Percentiles rank a stretch among this genome's conserved stretches.
Evolutionary conservation across 2,329 filamentous ascomycete genomes (phyloP).

Genomic region (Helotiales sp.): DNA sequence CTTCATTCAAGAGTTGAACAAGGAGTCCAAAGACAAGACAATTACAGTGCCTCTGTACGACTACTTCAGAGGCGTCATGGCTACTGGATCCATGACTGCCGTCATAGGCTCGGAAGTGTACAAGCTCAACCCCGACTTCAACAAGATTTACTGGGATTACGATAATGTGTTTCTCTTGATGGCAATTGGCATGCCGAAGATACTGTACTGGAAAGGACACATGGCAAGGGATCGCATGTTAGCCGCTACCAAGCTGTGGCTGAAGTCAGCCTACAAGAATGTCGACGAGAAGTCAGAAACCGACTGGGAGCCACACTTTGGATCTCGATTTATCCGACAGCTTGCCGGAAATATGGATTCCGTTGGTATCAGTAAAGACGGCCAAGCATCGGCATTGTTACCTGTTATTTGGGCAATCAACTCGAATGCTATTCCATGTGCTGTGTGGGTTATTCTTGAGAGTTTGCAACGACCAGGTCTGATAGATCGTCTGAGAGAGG

Average conservation of each 20-base stretch:
- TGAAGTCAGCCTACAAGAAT: constrained; percentile 21
- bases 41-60: constrained; percentile 16
- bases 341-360: constrained; percentile 8
- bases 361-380: constrained; percentile 19
- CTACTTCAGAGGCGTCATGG: constrained; percentile 26
- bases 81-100: constrained; percentile 20
- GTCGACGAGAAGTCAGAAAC: constrained; percentile 15
- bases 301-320: constrained; percentile 30
- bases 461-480: constrained; percentile 23
- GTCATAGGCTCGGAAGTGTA: constrained; percentile 23
- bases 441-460: constrained; percentile 29
- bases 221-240: constrained; percentile 22
- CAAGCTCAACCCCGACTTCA: constrained; percentile 22
- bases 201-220: constrained; percentile 18
- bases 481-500: constrained; percentile 21
- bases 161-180: constrained; percentile 21
- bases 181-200: constrained; percentile 24
- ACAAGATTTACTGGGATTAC: constrained; percentile 26
- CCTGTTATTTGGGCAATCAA: constrained; percentile 28
- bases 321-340: constrained; percentile 21
- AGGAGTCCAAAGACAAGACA: constrained; percentile 4
- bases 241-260: constrained; percentile 16
- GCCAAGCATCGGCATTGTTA: constrained; percentile 20
- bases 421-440: constrained; percentile 29
- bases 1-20: constrained; percentile 20